These are phyloP conservation scores for Cytospora chrysosperma DNA, from an alignment of 2,329 filamentous ascomycete species.

Conservation along the genomic window DNA sequence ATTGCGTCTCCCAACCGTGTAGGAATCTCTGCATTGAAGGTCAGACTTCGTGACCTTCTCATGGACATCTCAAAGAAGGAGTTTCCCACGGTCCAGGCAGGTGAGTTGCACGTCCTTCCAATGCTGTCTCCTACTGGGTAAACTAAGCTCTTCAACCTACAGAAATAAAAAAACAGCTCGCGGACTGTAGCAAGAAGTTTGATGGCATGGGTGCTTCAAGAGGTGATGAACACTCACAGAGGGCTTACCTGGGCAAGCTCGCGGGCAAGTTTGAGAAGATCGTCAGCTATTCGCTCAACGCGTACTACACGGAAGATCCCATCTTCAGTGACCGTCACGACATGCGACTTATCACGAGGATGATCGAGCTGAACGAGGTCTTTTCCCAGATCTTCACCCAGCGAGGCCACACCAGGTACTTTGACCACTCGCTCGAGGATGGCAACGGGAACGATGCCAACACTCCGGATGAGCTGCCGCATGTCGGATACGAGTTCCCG, in stretches of 20 bases:
- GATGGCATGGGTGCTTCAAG: constrained; percentile 35
- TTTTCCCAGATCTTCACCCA: constrained; percentile 34
- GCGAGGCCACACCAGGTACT: constrained; percentile 32
- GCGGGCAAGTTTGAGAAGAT: constrained; percentile 33
- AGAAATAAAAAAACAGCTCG: constrained; percentile 29
- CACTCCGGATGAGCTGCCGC: constrained; percentile 18
- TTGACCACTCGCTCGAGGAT: constrained; percentile 15
- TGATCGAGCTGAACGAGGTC: constrained; percentile 38
- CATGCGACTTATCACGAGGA: constrained; percentile 39
- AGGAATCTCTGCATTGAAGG: constrained; percentile 38
- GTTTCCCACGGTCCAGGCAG: constrained; percentile 36
- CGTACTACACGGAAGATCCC: constrained; percentile 34
- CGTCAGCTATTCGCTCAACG: constrained; percentile 35
- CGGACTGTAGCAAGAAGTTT: constrained; percentile 23
- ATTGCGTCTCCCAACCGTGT: constrained; percentile 30
- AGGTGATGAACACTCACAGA: constrained; percentile 32
- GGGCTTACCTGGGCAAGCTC: constrained; percentile 36
- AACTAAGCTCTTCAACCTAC: neutral
- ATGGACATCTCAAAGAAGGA: constrained; percentile 41
- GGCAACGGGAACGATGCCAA: constrained; percentile 23
- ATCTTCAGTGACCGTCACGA: constrained; percentile 32
- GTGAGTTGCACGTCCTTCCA: neutral
- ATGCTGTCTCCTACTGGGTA: neutral
- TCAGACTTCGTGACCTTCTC: constrained; percentile 38
- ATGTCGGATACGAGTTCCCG: constrained; percentile 11